A percentile compares a stretch with the other conserved stretches of the same genome.
Conservation (phyloP, 2,329 filamentous ascomycete genomes). For the Fusarium setosum region DNA sequence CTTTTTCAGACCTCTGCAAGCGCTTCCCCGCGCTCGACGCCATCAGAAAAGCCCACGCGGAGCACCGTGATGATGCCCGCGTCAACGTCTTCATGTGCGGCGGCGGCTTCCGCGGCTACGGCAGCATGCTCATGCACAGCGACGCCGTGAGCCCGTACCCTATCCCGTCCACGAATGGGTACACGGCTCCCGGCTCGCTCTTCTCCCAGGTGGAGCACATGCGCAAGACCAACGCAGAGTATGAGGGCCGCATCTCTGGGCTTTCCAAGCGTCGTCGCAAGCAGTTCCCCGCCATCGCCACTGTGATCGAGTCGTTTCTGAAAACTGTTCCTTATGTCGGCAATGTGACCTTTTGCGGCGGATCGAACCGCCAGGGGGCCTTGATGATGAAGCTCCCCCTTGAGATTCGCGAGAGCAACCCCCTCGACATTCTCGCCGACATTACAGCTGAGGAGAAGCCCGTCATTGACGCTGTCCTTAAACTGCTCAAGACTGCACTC, state of each 20-base stretch:
- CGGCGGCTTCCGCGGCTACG: conserved; percentile 91
- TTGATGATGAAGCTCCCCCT: conserved; percentile 77
- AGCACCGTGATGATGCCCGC: conserved; percentile 48
- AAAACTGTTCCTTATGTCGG: conserved; percentile 76
- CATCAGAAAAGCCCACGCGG: conserved; percentile 50
- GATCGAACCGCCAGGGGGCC: conserved; percentile 87
- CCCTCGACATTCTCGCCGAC: conserved; percentile 60
- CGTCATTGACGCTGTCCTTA: conserved; percentile 51
- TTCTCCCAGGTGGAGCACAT: conserved; percentile 69
- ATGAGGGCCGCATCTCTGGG: conserved; percentile 73
- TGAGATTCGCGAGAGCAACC: conserved; percentile 71
- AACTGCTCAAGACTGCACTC: conserved; percentile 54
- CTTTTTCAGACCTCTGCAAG: conserved; percentile 65
- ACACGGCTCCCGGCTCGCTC: conserved; percentile 69
- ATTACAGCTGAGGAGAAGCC: conserved; percentile 41
- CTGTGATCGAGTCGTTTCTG: conserved; percentile 81
- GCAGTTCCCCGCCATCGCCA: conserved; percentile 86
- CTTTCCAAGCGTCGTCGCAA: conserved; percentile 82
- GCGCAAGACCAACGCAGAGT: conserved; percentile 61
- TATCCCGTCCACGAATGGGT: conserved; percentile 84
- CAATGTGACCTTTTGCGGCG: conserved; percentile 84
- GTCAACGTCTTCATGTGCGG: conserved; percentile 87
- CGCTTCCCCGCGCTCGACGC: conserved; percentile 62
- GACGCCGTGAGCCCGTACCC: conserved; percentile 83
- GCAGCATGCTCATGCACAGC: conserved; percentile 86